A percentile compares a stretch with the other conserved stretches of the same genome.
phyloP scores from a whole-genome alignment of 2,329 filamentous ascomycete genomes.

The Aspergillus fijiensis region DNA sequence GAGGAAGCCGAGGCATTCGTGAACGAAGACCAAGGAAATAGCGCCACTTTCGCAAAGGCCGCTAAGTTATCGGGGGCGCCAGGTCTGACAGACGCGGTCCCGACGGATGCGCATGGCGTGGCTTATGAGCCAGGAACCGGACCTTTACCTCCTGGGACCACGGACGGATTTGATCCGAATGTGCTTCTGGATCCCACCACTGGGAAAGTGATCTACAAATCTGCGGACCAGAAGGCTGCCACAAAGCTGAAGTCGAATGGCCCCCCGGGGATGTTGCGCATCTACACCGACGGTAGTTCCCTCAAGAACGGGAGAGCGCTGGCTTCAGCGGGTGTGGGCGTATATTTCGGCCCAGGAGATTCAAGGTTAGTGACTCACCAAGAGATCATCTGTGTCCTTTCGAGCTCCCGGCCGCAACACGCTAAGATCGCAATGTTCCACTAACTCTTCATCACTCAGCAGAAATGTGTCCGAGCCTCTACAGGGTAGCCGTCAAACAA shows the following conservation, averaged over 20 bases:
- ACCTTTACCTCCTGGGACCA: slow-evolving; percentile 55
- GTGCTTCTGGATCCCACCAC: slow-evolving; percentile 55
- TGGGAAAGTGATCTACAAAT: slow-evolving; percentile 58
- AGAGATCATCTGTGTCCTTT: background rate
- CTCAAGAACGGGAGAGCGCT: slow-evolving; percentile 57
- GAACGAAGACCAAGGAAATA: slow-evolving; percentile 35
- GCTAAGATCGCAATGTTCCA: background rate
- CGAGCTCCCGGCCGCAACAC: background rate
- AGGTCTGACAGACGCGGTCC: slow-evolving; percentile 42
- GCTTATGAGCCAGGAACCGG: slow-evolving; percentile 55
- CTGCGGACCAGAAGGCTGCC: slow-evolving; percentile 48
- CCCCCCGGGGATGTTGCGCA: slow-evolving; percentile 54
- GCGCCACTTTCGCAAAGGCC: slow-evolving; percentile 27
- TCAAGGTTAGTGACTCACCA: slow-evolving; percentile 46
- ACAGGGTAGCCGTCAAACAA: slow-evolving; percentile 74
- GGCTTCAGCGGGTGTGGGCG: slow-evolving; percentile 61
- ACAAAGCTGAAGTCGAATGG: slow-evolving; percentile 47
- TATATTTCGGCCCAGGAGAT: slow-evolving; percentile 63
- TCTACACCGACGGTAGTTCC: slow-evolving; percentile 65
- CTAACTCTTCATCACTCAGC: slow-evolving; percentile 28
- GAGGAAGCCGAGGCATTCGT: slow-evolving; percentile 80
- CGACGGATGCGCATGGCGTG: slow-evolving; percentile 44
- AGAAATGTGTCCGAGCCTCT: slow-evolving; percentile 77
- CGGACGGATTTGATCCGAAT: slow-evolving; percentile 62
- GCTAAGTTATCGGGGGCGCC: slow-evolving; percentile 30